Conservation (phyloP, 2,329 filamentous ascomycete species). For the Arachnomyces sp. region DNA sequence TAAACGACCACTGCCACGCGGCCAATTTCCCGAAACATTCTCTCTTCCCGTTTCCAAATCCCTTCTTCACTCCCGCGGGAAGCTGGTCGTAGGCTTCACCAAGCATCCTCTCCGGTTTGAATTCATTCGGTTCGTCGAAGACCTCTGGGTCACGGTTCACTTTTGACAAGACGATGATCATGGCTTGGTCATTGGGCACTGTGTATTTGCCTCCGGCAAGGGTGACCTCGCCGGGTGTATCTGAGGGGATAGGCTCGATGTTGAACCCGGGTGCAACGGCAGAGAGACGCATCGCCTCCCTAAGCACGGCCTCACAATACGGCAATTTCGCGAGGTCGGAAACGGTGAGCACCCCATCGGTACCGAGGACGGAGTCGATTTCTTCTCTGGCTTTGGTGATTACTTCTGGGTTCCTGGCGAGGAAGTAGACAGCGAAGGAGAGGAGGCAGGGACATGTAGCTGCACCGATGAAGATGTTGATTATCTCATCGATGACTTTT, state of each 20-base stretch:
- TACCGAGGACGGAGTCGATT: conserved; percentile 58
- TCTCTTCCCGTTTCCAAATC: conserved; percentile 66
- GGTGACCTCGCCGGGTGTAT: conserved; percentile 38
- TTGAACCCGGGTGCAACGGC: conserved; percentile 54
- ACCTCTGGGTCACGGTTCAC: conserved; percentile 58
- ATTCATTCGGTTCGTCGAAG: conserved; percentile 57
- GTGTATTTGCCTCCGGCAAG: conserved; percentile 56
- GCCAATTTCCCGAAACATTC: conserved; percentile 66
- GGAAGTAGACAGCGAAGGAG: conserved; percentile 57
- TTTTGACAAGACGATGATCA: conserved; percentile 48
- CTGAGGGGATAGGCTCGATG: conserved; percentile 45
- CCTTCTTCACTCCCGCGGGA: conserved; percentile 57
- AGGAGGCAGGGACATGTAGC: conserved; percentile 64
- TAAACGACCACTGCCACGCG: conserved; percentile 64
- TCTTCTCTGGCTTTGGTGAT: conserved; percentile 59
- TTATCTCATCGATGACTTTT: conserved; percentile 60
- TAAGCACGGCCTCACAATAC: conserved; percentile 60
- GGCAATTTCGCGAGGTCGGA: conserved; percentile 55
- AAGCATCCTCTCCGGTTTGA: conserved; percentile 64
- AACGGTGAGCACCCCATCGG: conserved; percentile 47
- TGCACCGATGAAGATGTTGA: conserved; percentile 58
- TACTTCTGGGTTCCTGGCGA: conserved; percentile 55
- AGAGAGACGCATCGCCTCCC: conserved; percentile 58
- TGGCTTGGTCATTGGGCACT: conserved; percentile 46
- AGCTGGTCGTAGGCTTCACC: conserved; percentile 61